phyloP scores from a whole-genome alignment of 2,329 filamentous ascomycete genomes.

The Cytospora chrysosperma region DNA sequence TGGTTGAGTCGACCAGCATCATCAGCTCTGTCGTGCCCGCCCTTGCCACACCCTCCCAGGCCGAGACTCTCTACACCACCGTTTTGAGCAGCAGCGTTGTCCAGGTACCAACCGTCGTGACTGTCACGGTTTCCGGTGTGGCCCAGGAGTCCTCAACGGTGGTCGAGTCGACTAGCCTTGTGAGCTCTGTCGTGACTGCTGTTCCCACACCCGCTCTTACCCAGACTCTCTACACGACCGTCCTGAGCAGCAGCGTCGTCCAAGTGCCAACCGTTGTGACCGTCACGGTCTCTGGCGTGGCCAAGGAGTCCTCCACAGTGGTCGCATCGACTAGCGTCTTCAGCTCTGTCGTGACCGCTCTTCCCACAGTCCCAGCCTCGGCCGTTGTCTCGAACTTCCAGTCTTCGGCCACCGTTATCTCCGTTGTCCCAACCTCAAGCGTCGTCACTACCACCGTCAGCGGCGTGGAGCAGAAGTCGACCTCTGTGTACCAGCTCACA shows the following conservation, averaged over 20 bases:
- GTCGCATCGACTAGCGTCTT: not conserved
- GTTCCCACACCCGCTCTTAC: too few relatives aligned
- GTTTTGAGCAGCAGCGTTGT: too few relatives aligned
- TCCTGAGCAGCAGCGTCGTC: slow-evolving; percentile 16
- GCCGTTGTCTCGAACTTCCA: slow-evolving; percentile 1
- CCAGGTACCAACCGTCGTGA: slow-evolving; percentile 11
- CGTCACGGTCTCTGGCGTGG: slow-evolving; percentile 8
- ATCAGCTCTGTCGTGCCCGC: not conserved
- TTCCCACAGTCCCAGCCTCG: not conserved
- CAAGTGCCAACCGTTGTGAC: slow-evolving; percentile 17
- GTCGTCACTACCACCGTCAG: slow-evolving; percentile 8
- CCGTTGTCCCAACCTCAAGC: slow-evolving; percentile 4
- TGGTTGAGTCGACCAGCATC: slow-evolving; percentile 3
- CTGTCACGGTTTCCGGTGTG: slow-evolving; percentile 14
- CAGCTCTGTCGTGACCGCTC: not conserved
- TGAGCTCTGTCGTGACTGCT: slow-evolving; percentile 8
- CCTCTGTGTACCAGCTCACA: slow-evolving; percentile 5
- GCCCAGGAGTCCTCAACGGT: slow-evolving; percentile 13
- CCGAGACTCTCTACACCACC: too few relatives aligned
- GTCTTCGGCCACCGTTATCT: slow-evolving; percentile 5
- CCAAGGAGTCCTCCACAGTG: not conserved
- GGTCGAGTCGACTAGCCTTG: slow-evolving; percentile 13
- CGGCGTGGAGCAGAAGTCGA: slow-evolving; percentile 5
- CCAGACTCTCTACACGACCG: not conserved
- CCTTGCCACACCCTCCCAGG: not conserved